Conservation (phyloP, 257 asterid genomes). For the Nicotiana knightiana region DNA sequence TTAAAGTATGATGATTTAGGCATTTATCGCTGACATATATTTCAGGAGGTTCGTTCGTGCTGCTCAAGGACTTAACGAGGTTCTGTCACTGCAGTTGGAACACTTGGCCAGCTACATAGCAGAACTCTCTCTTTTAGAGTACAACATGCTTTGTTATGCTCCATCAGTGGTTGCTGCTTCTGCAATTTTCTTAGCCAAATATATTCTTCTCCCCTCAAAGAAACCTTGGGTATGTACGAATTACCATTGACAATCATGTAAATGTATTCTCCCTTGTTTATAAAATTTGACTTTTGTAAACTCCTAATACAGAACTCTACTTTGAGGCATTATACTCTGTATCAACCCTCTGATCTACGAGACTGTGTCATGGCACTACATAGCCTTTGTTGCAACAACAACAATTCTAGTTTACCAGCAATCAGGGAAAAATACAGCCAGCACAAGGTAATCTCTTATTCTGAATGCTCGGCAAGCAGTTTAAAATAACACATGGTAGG, state of each 20-base stretch:
- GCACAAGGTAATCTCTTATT: slow-evolving; percentile 56
- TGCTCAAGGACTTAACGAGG: slow-evolving; percentile 77
- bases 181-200: slow-evolving; percentile 45
- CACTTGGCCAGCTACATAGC: slow-evolving; percentile 50
- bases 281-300: background rate
- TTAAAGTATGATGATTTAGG: background rate
- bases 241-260: background rate
- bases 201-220: slow-evolving; percentile 29
- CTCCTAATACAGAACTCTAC: slow-evolving; percentile 44
- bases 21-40: slow-evolving; percentile 6
- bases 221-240: slow-evolving; percentile 52
- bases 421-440: slow-evolving; percentile 89
- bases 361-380: slow-evolving; percentile 45
- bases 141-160: slow-evolving; percentile 37
- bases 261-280: background rate
- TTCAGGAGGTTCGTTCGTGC: slow-evolving; percentile 81
- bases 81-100: slow-evolving; percentile 67
- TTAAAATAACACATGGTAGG: background rate
- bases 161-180: slow-evolving; percentile 56
- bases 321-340: slow-evolving; percentile 36
- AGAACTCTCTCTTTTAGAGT: slow-evolving; percentile 45
- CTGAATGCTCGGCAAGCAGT: too few species aligned
- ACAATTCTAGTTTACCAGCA: slow-evolving; percentile 65
- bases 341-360: slow-evolving; percentile 36
- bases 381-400: slow-evolving; percentile 23